Conservation (phyloP, 768 basidiomycete genomes). For the Nevesoporus exiguus region DNA sequence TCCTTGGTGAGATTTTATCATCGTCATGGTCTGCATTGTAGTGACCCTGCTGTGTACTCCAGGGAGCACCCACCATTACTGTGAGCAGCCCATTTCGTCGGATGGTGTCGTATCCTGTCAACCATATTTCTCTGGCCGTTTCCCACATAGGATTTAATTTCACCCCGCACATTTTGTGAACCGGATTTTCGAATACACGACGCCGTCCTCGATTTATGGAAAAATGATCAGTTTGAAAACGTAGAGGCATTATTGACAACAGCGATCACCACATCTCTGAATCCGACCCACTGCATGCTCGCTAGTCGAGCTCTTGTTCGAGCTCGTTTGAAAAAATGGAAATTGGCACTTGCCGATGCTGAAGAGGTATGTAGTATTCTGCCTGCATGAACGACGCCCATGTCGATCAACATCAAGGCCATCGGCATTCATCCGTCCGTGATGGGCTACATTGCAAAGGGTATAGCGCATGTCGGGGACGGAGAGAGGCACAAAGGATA, state of each 20-base stretch:
- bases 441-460: background rate
- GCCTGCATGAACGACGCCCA: background rate
- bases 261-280: background rate
- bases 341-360: background rate
- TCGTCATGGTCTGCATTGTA: too few species aligned
- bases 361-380: background rate
- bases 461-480: background rate
- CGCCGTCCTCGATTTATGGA: too few species aligned
- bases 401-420: background rate
- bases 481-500: background rate
- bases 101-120: too few species aligned
- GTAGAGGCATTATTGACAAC: background rate
- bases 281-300: background rate
- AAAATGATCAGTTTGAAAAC: too few species aligned
- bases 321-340: background rate
- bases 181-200: background rate
- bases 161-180: background rate
- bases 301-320: background rate
- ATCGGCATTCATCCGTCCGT: background rate
- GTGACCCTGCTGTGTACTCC: too few species aligned
- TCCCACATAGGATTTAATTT: background rate
- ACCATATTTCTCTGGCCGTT: too few species aligned
- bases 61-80: too few species aligned
- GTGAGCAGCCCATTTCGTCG: too few species aligned
- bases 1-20: too few species aligned